phyloP scores from a whole-genome alignment of 352 stramenopile species.

The Pythium phragmiticola region DNA sequence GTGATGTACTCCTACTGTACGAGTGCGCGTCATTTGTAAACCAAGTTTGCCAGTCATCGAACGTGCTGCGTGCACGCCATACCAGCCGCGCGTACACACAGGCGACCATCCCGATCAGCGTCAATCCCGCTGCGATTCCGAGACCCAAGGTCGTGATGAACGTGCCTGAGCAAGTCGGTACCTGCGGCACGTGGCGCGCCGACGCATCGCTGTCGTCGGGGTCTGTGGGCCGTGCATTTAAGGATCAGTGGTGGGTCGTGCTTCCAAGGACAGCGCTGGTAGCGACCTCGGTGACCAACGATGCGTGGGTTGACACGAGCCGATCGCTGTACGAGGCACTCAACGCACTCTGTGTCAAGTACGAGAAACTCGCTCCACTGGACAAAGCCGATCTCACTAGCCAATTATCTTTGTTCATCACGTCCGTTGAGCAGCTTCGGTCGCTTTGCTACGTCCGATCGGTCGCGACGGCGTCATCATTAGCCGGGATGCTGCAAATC shows the following conservation, averaged over 20 bases:
- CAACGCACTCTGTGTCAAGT: slow-evolving; percentile 48
- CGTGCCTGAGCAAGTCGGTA: slow-evolving; percentile 51
- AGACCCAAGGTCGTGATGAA: slow-evolving; percentile 45
- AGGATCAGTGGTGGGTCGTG: slow-evolving; percentile 39
- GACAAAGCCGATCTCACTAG: slow-evolving; percentile 32
- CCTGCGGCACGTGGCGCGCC: slow-evolving; percentile 49
- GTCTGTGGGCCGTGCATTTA: slow-evolving; percentile 46
- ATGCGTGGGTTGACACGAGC: slow-evolving; percentile 19
- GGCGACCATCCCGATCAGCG: slow-evolving; percentile 34
- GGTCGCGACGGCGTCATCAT: slow-evolving; percentile 31
- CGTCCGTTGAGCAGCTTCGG: slow-evolving; percentile 45
- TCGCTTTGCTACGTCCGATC: slow-evolving; percentile 54
- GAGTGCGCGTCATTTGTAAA: slow-evolving; percentile 43
- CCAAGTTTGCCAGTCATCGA: slow-evolving; percentile 45
- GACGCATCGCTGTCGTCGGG: slow-evolving; percentile 62
- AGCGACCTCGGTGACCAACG: not conserved
- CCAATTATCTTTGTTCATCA: slow-evolving; percentile 30
- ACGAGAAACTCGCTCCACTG: slow-evolving; percentile 25
- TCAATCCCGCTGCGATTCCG: slow-evolving; percentile 33
- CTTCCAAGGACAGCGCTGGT: slow-evolving; percentile 28
- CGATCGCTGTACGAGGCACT: slow-evolving; percentile 37
- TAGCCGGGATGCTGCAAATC: slow-evolving; percentile 25
- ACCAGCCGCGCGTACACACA: slow-evolving; percentile 63
- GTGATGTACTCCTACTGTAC: slow-evolving; percentile 49
- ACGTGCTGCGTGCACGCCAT: slow-evolving; percentile 45